A percentile compares a stretch with the other conserved stretches of the same genome.
Conservation (phyloP, 2,329 filamentous ascomycete genomes). For the Zasmidium citrigriseum region DNA sequence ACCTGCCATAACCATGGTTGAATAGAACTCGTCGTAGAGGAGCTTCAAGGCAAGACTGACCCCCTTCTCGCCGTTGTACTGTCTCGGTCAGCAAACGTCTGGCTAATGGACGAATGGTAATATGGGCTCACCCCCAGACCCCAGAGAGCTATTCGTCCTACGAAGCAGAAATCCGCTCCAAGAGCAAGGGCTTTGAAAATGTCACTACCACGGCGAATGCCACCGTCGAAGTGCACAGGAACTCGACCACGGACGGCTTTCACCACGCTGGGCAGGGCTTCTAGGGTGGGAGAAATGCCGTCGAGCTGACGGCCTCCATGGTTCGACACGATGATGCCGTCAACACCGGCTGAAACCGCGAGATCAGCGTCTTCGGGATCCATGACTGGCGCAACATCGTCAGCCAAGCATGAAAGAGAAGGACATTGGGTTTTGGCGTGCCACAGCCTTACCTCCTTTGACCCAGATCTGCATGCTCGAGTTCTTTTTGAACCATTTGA, state of each 20-base stretch:
- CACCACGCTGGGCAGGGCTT: slow-evolving; percentile 61
- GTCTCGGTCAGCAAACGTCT: not conserved
- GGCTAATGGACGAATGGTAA: too few species aligned
- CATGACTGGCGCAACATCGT: slow-evolving; percentile 62
- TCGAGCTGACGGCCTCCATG: slow-evolving; percentile 55
- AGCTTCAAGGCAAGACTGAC: slow-evolving; percentile 20
- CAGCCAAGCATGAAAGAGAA: too few species aligned
- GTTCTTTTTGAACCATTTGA: too few species aligned
- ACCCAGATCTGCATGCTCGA: too few species aligned
- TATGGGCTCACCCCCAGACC: slow-evolving; percentile 41
- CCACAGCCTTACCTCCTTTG: too few species aligned
- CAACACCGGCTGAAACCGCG: slow-evolving; percentile 45
- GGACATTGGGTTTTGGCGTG: too few species aligned
- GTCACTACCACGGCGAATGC: slow-evolving; percentile 56
- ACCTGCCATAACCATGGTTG: too few species aligned
- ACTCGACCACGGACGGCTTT: slow-evolving; percentile 55
- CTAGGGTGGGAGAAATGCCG: slow-evolving; percentile 49
- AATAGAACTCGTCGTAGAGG: not conserved
- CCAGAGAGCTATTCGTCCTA: slow-evolving; percentile 51
- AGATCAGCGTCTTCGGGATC: slow-evolving; percentile 55
- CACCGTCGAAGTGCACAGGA: slow-evolving; percentile 54
- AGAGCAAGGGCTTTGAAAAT: slow-evolving; percentile 58
- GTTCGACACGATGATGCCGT: slow-evolving; percentile 55
- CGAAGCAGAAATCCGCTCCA: slow-evolving; percentile 46
- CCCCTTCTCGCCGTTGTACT: slow-evolving; percentile 38